Percentiles rank a stretch among this genome's conserved stretches.
These are phyloP conservation scores for Eragrostis curvula DNA, from an alignment of 176 grass and related monocot genomes.

Conservation along the genomic window DNA sequence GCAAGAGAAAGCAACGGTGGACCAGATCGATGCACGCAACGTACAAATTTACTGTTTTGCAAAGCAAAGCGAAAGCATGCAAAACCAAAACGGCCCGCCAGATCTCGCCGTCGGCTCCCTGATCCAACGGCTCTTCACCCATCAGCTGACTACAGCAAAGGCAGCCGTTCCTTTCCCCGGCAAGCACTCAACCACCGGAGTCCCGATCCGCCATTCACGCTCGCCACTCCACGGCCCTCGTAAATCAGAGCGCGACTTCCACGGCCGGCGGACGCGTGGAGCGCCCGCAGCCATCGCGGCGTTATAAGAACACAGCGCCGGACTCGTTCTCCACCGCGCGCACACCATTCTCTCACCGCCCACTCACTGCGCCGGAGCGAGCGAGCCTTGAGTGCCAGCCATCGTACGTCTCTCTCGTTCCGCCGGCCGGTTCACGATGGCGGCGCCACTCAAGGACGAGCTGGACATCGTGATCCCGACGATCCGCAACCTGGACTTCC, in stretches of 20 bases:
- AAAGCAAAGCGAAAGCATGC: background rate
- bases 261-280: slow-evolving; percentile 27
- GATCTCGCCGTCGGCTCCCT: background rate
- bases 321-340: background rate
- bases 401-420: too few relatives aligned
- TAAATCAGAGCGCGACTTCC: background rate
- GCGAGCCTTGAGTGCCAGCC: background rate
- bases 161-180: slow-evolving; percentile 38
- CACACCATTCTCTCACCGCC: slow-evolving; percentile 39
- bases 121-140: slow-evolving; percentile 9
- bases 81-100: background rate
- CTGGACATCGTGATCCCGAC: slow-evolving; percentile 94
- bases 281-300: background rate
- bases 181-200: slow-evolving; percentile 18
- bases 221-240: slow-evolving; percentile 22
- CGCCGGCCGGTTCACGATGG: slow-evolving; percentile 44
- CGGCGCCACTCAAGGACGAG: slow-evolving; percentile 76
- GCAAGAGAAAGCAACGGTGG: background rate
- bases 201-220: slow-evolving; percentile 44
- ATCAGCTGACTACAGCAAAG: background rate
- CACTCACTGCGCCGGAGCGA: slow-evolving; percentile 43
- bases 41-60: background rate
- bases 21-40: background rate
- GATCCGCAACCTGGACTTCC: slow-evolving; percentile 82
- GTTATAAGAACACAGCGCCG: slow-evolving; percentile 22